A percentile compares a stretch with the other conserved stretches of the same genome.
These are phyloP conservation scores for Fusarium pseudonygamai DNA, from an alignment of 2,329 filamentous ascomycete species.

Conservation along the genomic window DNA sequence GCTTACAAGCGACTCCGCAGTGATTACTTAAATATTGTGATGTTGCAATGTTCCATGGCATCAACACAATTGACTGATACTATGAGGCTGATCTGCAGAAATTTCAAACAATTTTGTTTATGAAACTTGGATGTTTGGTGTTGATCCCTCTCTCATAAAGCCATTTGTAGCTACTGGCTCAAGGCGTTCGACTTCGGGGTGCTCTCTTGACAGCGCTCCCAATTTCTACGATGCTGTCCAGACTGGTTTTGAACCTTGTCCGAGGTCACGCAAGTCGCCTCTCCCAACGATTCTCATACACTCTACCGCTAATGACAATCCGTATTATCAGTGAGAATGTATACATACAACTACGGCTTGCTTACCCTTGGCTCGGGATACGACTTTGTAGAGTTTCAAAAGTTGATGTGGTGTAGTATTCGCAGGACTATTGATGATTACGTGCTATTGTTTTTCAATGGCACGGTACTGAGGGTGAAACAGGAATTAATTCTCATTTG, in stretches of 20 bases:
- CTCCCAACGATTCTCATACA: not conserved
- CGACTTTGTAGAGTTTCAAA: constrained; percentile 41
- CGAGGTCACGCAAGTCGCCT: not conserved
- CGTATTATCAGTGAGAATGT: constrained; percentile 45
- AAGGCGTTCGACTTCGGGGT: constrained; percentile 17
- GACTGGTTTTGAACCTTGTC: constrained; percentile 4
- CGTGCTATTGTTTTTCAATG: not conserved
- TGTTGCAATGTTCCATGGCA: constrained; percentile 53
- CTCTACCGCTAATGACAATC: not conserved
- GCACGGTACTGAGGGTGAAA: not conserved
- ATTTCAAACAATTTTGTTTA: not conserved
- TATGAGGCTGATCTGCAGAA: constrained; percentile 3
- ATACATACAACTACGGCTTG: constrained; percentile 46
- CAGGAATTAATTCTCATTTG: not conserved
- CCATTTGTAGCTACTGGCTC: constrained; percentile 28
- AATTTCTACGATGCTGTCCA: constrained; percentile 32
- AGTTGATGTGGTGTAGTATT: constrained; percentile 42
- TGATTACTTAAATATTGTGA: constrained; percentile 44
- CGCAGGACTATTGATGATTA: constrained; percentile 2
- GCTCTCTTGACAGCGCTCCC: constrained; percentile 22
- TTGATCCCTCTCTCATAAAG: constrained; percentile 30
- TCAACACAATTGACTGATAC: constrained; percentile 66
- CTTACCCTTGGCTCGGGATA: constrained; percentile 45
- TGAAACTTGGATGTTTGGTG: constrained; percentile 10
- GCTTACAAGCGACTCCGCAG: constrained; percentile 42